Evolutionary conservation across 495 filamentous ascomycete species (phyloP), one percentile per base, ranked within the genome.

Genomic region (Penicillium salamii): DNA sequence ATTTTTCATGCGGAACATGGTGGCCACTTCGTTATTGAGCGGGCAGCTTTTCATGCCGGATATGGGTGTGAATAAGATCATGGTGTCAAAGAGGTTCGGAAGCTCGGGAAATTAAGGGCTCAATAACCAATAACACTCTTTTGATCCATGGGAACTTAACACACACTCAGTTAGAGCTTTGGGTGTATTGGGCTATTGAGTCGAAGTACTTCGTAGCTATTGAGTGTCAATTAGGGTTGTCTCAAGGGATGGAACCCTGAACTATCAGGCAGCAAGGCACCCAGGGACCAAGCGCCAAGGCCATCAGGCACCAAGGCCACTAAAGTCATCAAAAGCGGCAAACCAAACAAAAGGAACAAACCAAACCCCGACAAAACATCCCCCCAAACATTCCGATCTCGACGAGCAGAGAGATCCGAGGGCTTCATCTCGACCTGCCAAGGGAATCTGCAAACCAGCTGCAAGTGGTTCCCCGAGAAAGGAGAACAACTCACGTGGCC

Each of bases 11-110:
- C 12, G 29, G 29, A 32, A 32, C 29, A 32, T 32, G 29, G 19
- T 21, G 17, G 7, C 18, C 23, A 35, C 35, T 26, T 28, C 24
- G 35, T 18, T 40, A 48, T 48, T 48, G 35, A 48, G 24, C 26
- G 26, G 35, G 36, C 13, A 13, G 36, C 40, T 52, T 42, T 54
- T 50, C 50, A 52, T 32, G 47, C 59, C 53, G 21, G 20, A 59
- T 54, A 52, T 11, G 40, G 58, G 48, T 42, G 6, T 62, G 39
- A 55, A 65, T 65, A 65, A 50, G 39, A 32, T 32, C 12, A 11
- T 26, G 8, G 23, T 3, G 23, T 26, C 23, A 26, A 26, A 26
- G 23, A 4, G 23, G 8, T 26, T 26, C 23, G 23, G 23, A 8
- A 26, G 23, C 8, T 4, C 8, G 23, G 23, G 23, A 26, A 8